Conservation (phyloP, 1,139 yeast species). For the Debaryomycetaceae sp. region DNA sequence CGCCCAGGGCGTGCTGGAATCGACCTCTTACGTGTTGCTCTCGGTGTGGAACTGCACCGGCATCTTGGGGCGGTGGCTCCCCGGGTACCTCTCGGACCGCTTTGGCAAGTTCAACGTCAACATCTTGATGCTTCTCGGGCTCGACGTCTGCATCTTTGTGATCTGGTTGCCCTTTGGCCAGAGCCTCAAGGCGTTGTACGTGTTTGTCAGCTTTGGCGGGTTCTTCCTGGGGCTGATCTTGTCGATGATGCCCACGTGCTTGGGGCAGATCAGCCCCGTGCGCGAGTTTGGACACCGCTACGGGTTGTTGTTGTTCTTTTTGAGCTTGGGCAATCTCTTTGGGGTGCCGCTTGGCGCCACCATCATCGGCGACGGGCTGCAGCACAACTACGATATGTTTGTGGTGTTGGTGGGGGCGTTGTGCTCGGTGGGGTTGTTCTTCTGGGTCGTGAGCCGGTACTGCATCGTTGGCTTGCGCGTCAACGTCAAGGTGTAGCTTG, state of each 20-base stretch:
- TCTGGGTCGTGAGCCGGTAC: slow-evolving; percentile 32
- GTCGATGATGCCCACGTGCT: slow-evolving; percentile 37
- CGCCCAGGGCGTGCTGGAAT: slow-evolving; percentile 34
- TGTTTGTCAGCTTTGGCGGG: slow-evolving; percentile 34
- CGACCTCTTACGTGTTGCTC: slow-evolving; percentile 31
- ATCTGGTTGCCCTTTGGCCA: slow-evolving; percentile 41
- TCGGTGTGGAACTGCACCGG: slow-evolving; percentile 40
- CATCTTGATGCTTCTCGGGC: slow-evolving; percentile 30
- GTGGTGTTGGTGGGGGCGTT: slow-evolving; percentile 33
- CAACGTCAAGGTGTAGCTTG: slow-evolving; percentile 30
- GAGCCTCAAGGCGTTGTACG: slow-evolving; percentile 25
- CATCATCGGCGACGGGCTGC: slow-evolving; percentile 32
- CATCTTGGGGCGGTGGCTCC: slow-evolving; percentile 33
- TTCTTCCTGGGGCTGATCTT: slow-evolving; percentile 27
- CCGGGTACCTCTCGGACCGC: slow-evolving; percentile 35
- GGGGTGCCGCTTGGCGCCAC: slow-evolving; percentile 44
- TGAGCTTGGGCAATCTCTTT: slow-evolving; percentile 37
- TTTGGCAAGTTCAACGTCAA: slow-evolving; percentile 38
- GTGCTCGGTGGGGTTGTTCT: slow-evolving; percentile 22
- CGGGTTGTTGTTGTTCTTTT: slow-evolving; percentile 35
- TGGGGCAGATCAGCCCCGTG: slow-evolving; percentile 35
- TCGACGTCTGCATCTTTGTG: slow-evolving; percentile 26
- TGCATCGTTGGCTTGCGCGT: slow-evolving; percentile 29
- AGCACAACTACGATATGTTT: slow-evolving; percentile 29
- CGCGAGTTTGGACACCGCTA: slow-evolving; percentile 38